Conservation (phyloP, 1,284 basidiomycete species). For the Trametes versicolor region DNA sequence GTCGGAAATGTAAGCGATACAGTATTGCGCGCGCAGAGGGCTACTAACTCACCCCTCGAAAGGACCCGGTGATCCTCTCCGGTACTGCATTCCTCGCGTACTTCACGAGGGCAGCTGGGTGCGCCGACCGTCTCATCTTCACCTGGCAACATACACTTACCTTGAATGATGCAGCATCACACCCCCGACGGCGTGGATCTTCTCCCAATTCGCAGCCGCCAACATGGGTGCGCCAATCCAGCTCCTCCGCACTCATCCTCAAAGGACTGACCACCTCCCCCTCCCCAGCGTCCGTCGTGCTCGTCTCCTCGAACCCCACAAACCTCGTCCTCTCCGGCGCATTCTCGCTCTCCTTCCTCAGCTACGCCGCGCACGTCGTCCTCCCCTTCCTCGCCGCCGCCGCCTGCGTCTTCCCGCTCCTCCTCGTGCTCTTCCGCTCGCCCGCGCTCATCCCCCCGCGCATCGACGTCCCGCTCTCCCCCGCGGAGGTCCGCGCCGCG, state of each 20-base stretch:
- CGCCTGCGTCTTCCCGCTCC: conserved; percentile 60
- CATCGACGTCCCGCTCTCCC: conserved; percentile 57
- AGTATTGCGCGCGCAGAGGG: neutral
- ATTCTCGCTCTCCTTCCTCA: conserved; percentile 52
- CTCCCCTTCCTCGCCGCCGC: conserved; percentile 76
- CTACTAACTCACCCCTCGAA: neutral
- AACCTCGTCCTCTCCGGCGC: conserved; percentile 75
- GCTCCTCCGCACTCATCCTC: neutral
- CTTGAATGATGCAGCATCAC: conserved; percentile 49
- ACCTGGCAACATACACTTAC: neutral
- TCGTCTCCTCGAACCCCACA: conserved; percentile 76
- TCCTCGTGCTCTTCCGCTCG: conserved; percentile 61
- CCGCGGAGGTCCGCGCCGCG: conserved; percentile 44
- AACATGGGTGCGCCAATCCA: conserved; percentile 73
- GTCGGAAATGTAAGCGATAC: conserved; percentile 78
- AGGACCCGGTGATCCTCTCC: conserved; percentile 86
- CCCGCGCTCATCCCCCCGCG: conserved; percentile 58
- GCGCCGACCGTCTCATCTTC: conserved; percentile 38
- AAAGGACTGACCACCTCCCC: neutral
- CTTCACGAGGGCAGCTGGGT: conserved; percentile 78
- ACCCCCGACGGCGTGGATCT: conserved; percentile 72
- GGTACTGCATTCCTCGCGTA: conserved; percentile 91
- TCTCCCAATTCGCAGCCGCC: conserved; percentile 76
- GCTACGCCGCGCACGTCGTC: conserved; percentile 73
- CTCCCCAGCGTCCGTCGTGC: conserved; percentile 46